These are phyloP conservation scores for Lolium rigidum DNA, from an alignment of 176 grass and related monocot genomes.

Conservation along the genomic window DNA sequence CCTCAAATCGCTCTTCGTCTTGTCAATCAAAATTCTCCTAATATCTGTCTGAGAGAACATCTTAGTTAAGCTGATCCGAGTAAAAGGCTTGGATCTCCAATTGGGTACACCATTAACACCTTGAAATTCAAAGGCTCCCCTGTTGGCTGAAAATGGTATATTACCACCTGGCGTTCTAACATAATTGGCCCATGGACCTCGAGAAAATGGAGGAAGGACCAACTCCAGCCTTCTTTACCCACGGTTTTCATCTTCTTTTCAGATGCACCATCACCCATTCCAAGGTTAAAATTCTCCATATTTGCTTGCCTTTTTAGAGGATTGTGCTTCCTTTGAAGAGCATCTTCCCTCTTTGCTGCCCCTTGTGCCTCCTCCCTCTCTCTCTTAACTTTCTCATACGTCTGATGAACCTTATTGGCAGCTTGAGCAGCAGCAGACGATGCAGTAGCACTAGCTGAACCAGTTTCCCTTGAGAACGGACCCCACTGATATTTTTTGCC, in stretches of 20 bases:
- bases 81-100: constrained; percentile 18
- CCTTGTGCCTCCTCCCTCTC: constrained; percentile 61
- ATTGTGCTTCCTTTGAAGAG: constrained; percentile 57
- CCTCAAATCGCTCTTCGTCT: constrained; percentile 26
- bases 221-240: constrained; percentile 32
- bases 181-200: constrained; percentile 20
- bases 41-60: constrained; percentile 1
- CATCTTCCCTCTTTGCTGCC: constrained; percentile 57
- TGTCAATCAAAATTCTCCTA: constrained; percentile 43
- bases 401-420: constrained; percentile 61
- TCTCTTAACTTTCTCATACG: constrained; percentile 61
- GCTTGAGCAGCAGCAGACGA: constrained; percentile 66
- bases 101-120: constrained; percentile 42
- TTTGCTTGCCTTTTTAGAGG: constrained; percentile 50
- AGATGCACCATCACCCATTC: constrained; percentile 21
- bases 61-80: constrained; percentile 25
- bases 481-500: constrained; percentile 51
- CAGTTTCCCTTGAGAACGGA: constrained; percentile 62
- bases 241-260: constrained; percentile 33
- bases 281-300: constrained; percentile 40
- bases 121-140: constrained; percentile 29
- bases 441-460: constrained; percentile 68
- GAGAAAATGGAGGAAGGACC: constrained; percentile 26
- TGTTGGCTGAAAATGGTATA: constrained; percentile 18
- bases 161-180: constrained; percentile 25